phyloP scores from a whole-genome alignment of 331 rosid species.

The Cydonia oblonga region DNA sequence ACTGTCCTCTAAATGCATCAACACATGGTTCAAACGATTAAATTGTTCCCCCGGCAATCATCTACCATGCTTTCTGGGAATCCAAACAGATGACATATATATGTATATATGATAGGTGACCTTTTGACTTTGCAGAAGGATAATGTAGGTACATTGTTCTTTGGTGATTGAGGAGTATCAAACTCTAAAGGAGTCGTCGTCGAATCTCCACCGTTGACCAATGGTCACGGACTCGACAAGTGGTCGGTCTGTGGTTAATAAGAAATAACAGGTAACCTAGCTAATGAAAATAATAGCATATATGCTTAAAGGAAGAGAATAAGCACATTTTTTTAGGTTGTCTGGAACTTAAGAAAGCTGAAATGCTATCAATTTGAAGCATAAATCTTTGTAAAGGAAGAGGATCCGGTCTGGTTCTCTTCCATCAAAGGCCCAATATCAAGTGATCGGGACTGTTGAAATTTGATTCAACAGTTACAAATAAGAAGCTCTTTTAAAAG shows the following conservation, averaged over 20 bases:
- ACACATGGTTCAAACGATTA: constrained; percentile 24
- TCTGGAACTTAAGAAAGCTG: neutral
- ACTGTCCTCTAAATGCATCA: constrained; percentile 28
- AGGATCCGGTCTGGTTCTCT: no score
- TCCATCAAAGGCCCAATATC: no score
- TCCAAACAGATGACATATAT: constrained; percentile 19
- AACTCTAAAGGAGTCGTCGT: neutral
- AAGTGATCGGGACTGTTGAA: no score
- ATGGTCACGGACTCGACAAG: neutral
- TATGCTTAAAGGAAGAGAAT: neutral
- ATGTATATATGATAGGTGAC: constrained; percentile 11
- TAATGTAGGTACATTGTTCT: neutral
- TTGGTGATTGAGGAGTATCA: neutral
- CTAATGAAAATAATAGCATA: neutral
- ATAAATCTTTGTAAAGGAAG: no score
- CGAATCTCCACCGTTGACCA: neutral
- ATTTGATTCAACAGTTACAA: no score
- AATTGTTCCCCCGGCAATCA: constrained; percentile 34
- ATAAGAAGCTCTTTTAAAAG: no score
- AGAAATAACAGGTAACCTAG: neutral
- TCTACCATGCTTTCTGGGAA: constrained; percentile 25
- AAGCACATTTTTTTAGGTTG: neutral
- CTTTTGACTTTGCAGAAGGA: constrained; percentile 23
- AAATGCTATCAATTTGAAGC: neutral
- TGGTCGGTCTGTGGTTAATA: neutral